Percentiles rank a stretch among this genome's conserved stretches.
Conservation (phyloP, 106 monocot species). For the Dendrobium huoshanense region DNA sequence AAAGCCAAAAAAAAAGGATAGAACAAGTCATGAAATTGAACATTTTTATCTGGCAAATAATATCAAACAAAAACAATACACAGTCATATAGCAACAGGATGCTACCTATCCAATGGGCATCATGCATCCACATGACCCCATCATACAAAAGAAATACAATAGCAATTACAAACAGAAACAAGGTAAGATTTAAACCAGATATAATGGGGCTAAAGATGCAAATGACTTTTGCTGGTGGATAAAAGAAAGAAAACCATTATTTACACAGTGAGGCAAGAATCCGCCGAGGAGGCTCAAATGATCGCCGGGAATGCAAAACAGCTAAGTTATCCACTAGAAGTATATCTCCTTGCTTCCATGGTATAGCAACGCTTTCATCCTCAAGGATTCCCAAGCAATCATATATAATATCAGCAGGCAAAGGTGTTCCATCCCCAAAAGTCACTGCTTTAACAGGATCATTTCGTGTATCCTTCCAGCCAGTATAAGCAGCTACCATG, state of each 20-base stretch:
- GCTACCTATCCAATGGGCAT: not conserved
- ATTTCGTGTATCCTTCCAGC: constrained; percentile 71
- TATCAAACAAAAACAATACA: not conserved
- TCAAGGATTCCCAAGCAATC: constrained; percentile 65
- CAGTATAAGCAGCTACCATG: constrained; percentile 80
- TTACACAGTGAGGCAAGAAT: constrained; percentile 78
- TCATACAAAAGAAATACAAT: not conserved
- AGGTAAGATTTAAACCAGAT: not conserved
- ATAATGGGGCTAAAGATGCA: not conserved
- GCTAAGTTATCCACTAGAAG: constrained; percentile 79
- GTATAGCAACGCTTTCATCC: constrained; percentile 68
- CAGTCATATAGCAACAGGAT: not conserved
- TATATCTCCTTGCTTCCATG: constrained; percentile 81
- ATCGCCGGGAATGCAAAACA: constrained; percentile 65
- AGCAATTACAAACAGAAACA: not conserved
- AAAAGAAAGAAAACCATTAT: constrained; percentile 17
- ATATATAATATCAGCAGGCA: constrained; percentile 61
- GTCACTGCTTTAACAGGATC: constrained; percentile 57
- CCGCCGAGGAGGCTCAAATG: constrained; percentile 77
- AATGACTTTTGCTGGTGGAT: not conserved
- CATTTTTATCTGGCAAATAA: not conserved
- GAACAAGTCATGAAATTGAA: not conserved
- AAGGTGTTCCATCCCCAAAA: constrained; percentile 65
- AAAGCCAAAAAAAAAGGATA: no score
- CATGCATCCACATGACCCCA: not conserved